Evolutionary conservation across 495 filamentous ascomycete species (phyloP), one percentile per base, ranked within the genome.

Genomic region (Penicillium bovifimosum): DNA sequence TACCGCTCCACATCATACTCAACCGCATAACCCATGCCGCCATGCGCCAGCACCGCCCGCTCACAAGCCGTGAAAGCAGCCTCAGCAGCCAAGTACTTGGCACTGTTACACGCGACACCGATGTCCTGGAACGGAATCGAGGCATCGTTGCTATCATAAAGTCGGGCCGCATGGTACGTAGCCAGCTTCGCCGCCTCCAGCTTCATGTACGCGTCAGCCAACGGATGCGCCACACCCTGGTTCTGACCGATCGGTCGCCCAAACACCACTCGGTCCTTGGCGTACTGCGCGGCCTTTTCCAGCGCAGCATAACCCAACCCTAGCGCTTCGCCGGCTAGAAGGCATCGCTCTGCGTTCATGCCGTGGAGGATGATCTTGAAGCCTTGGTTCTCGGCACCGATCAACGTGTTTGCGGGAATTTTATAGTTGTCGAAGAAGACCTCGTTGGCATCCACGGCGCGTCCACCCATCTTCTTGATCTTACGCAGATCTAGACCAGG

Each of bases 1-100:
- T 86, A 90, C 18, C 86, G 71, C 68, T 92, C 88, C 1, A 90
- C 87, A 65, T 90, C 83, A 59, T 86, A 90, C 60, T 91, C 86
- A 53, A 81, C 75, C 1, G 86, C 86, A 64, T 90, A 90, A 3
- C 86, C 85, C 84, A 90, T 89, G 0, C 85, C 86, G 8, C 86
- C 87, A 53, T 85, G 82, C 11, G 78, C 78, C 53, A 89, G 55
- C 11, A 85, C 80, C 6, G 83, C 82, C 28, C 80, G 70, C 64
- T 90, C 86, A 65, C 87, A 91, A 4, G 87, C 85, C 33, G 71
- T 78, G 59, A 87, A 90, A 1, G 85, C 86, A 20, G 87, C 87
- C 58, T 92, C 87, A 1, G 87, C 87, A 4, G 88, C 87, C 36
- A 92, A 60, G 59, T 88, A 90, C 66, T 90, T 91, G 9, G 87